Evolutionary conservation across 495 filamentous ascomycete genomes (phyloP).

Genomic region (Jackrogersella minutella): DNA sequence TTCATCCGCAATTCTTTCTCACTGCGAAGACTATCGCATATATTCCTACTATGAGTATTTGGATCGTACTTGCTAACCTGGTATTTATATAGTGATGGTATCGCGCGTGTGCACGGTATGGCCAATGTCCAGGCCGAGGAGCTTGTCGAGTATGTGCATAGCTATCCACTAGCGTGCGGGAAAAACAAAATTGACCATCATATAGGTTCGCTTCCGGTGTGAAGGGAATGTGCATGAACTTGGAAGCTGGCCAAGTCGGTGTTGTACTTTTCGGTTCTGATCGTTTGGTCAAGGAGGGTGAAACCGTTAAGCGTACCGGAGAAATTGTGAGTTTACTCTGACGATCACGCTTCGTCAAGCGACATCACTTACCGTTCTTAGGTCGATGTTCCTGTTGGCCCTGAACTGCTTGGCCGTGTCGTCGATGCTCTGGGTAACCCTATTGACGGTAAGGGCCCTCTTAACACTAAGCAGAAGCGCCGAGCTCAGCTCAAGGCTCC

Average conservation of each 20-base stretch:
- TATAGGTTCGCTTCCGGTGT: slow-evolving; percentile 97
- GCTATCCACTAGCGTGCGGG: slow-evolving; percentile 11
- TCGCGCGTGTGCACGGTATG: slow-evolving; percentile 99
- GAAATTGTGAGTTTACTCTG: slow-evolving; percentile 80
- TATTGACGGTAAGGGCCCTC: slow-evolving; percentile 97
- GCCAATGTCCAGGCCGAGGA: slow-evolving; percentile 99
- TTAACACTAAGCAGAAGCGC: slow-evolving; percentile 89
- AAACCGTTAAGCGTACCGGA: slow-evolving; percentile 99
- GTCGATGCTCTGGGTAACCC: slow-evolving; percentile 98
- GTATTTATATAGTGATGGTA: slow-evolving; percentile 85
- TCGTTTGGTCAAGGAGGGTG: slow-evolving; percentile 99
- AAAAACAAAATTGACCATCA: slow-evolving; percentile 41
- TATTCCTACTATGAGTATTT: slow-evolving; percentile 11
- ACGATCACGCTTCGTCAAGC: not conserved
- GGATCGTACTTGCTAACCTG: slow-evolving; percentile 50
- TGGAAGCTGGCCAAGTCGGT: slow-evolving; percentile 99
- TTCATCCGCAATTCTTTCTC: not conserved
- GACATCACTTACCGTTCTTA: slow-evolving; percentile 46
- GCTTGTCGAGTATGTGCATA: slow-evolving; percentile 91
- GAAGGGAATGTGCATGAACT: slow-evolving; percentile 99
- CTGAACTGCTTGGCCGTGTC: slow-evolving; percentile 94
- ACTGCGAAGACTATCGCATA: not conserved
- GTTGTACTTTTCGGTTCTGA: slow-evolving; percentile 99
- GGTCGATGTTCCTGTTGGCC: slow-evolving; percentile 97
- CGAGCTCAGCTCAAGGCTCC: slow-evolving; percentile 99